Evolutionary conservation across 2,329 filamentous ascomycete genomes (phyloP), one percentile per base, ranked within the genome.

Genomic region (Tolypocladium ovalisporum): DNA sequence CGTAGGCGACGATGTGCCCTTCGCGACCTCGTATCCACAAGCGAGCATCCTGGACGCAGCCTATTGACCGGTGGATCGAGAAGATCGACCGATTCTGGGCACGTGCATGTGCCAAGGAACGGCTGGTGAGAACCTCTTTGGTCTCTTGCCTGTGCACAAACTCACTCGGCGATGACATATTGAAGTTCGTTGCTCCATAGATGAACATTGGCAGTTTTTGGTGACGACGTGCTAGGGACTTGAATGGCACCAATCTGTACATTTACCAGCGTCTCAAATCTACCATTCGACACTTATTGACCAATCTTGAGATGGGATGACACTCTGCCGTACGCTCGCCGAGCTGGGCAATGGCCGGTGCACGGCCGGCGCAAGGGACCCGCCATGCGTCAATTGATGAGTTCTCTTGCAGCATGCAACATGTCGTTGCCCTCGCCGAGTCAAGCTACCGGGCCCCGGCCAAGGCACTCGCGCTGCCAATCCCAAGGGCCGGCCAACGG

Each of bases 51-150:
- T 32, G 17, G 44, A 3, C 32, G 44, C 47, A 51, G 19, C 27
- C 9, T 12, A n/a, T 32, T 10, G 47, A 51, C 47, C 7, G 4
- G 27, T 32, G 17, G 27, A 27, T 10, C n/a, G 17, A n/a, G 27
- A 19, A 10, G 17, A n/a, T 49, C 6, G 5, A 29, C 15, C 24
- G 53, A 24, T 42, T 12, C 36, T 34, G 27, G 54, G 15, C 27
- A 13, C 6, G n/a, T 7, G 24, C 36, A 54, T 22, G 34, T 35
- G 58, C 58, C 58, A 60, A 58, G 57, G 37, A 24, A 32, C 53
- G 56, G 44, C 56, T 29, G 29, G 56, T 39, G 44, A 60, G 58
- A 60, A 58, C 36, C 56, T 58, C 52, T 56, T 34, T 54, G 52
- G 53, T 12, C 44, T 9, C 7, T 7, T n/a, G 27, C 15, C n/a